Conservation (phyloP, 2,329 filamentous ascomycete species). For the Nemania diffusa region DNA sequence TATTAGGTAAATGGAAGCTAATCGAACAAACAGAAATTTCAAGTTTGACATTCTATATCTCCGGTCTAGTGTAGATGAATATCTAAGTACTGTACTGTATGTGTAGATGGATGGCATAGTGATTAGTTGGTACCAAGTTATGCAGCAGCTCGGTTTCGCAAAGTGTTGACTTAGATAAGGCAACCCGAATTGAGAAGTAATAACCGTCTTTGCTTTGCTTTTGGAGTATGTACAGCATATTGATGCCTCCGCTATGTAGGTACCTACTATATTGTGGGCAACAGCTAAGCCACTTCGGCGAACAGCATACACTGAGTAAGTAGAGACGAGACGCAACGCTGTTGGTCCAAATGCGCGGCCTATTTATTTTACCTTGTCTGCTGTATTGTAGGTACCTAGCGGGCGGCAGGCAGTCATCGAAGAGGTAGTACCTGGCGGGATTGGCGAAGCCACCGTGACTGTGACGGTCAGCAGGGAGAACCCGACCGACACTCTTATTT, state of each 20-base stretch:
- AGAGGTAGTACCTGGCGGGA: constrained; percentile 31
- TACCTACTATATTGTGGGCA: neutral
- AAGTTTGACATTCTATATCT: neutral
- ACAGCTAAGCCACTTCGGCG: constrained; percentile 27
- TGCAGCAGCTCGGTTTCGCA: constrained; percentile 12
- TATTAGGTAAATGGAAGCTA: constrained; percentile 12
- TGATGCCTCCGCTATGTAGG: neutral
- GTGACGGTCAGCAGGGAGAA: constrained; percentile 37
- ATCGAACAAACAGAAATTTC: constrained; percentile 8
- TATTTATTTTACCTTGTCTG: neutral
- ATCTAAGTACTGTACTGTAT: neutral
- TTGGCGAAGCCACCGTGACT: constrained; percentile 35
- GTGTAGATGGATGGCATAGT: too few relatives aligned
- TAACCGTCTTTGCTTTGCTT: constrained; percentile 9
- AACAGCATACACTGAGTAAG: constrained; percentile 5
- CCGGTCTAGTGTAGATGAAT: neutral
- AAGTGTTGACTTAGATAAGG: constrained; percentile 7
- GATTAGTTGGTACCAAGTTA: neutral
- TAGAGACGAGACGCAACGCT: constrained; percentile 10
- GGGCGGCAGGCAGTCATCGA: constrained; percentile 24
- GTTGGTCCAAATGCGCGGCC: constrained; percentile 17
- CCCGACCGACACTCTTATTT: constrained; percentile 37
- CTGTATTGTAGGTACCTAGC: neutral
- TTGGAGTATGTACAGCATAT: constrained; percentile 7
- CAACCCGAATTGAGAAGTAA: constrained; percentile 4